phyloP scores from a whole-genome alignment of 768 basidiomycete genomes.

The Tylopilus felleus region DNA sequence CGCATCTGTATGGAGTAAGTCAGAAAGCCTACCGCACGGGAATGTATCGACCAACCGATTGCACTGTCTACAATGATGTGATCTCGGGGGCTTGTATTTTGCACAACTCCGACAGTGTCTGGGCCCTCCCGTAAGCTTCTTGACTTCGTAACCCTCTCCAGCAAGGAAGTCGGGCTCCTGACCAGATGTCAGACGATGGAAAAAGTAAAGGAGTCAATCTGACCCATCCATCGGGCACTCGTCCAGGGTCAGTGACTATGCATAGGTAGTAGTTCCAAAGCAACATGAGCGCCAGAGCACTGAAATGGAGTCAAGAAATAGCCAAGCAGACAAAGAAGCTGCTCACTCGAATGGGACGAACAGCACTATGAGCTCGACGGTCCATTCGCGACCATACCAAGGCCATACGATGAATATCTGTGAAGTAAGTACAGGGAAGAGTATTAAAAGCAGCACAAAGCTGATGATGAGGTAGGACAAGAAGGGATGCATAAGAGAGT shows the following conservation, averaged over 20 bases:
- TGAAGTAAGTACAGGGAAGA: constrained; percentile 84
- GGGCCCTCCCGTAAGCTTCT: constrained; percentile 78
- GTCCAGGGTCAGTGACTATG: constrained; percentile 80
- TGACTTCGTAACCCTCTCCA: constrained; percentile 81
- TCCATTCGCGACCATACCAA: constrained; percentile 79
- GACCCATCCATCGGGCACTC: constrained; percentile 78
- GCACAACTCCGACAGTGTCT: constrained; percentile 86
- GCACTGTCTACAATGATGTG: constrained; percentile 93
- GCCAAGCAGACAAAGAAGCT: not conserved
- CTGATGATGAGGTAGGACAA: constrained; percentile 63
- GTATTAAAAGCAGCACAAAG: constrained; percentile 68
- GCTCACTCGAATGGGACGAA: constrained; percentile 89
- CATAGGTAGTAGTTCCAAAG: constrained; percentile 88
- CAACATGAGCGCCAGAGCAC: constrained; percentile 70
- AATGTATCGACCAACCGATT: constrained; percentile 51
- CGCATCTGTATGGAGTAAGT: constrained; percentile 47
- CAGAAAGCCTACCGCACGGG: not conserved
- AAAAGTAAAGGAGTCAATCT: constrained; percentile 18
- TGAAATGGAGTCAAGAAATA: constrained; percentile 31
- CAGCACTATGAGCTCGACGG: constrained; percentile 71
- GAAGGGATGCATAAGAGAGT: constrained; percentile 40
- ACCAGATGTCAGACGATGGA: constrained; percentile 4
- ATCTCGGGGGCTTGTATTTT: constrained; percentile 79
- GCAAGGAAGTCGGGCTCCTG: constrained; percentile 67
- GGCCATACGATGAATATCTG: constrained; percentile 92